These are phyloP conservation scores for Leptographium radiaticola DNA, from an alignment of 2,329 filamentous ascomycete species.

Conservation along the genomic window DNA sequence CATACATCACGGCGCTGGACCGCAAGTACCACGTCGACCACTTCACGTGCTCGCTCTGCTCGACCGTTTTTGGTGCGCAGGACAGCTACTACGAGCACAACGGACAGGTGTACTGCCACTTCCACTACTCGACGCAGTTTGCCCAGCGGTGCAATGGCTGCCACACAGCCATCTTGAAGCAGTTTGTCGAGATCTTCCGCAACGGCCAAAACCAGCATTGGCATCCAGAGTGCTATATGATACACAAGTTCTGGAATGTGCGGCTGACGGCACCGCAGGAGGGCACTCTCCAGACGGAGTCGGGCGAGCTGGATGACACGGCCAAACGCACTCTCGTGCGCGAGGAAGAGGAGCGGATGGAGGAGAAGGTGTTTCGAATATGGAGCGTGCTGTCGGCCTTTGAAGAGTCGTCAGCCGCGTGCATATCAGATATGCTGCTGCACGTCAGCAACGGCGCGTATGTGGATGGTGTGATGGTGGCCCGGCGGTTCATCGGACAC, in stretches of 20 bases:
- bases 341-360: conserved; percentile 82
- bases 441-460: conserved; percentile 98
- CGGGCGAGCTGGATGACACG: conserved; percentile 29
- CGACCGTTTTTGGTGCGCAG: conserved; percentile 93
- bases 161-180: conserved; percentile 92
- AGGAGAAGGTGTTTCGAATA: conserved; percentile 94
- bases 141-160: conserved; percentile 94
- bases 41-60: conserved; percentile 94
- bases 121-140: conserved; percentile 96
- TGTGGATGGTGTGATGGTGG: conserved; percentile 85
- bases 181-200: conserved; percentile 97
- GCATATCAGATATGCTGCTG: conserved; percentile 97
- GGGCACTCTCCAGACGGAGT: conserved; percentile 17
- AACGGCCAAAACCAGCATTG: conserved; percentile 98
- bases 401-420: conserved; percentile 93
- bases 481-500: conserved; percentile 91
- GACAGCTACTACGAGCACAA: conserved; percentile 99
- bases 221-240: conserved; percentile 99
- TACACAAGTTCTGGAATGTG: conserved; percentile 99
- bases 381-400: conserved; percentile 97
- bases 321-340: conserved; percentile 65
- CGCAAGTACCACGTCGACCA: conserved; percentile 99
- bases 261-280: conserved; percentile 56
- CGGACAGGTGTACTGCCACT: conserved; percentile 92
- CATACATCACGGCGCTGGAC: conserved; percentile 94